These are phyloP conservation scores for Lactifluus pinguis DNA, from an alignment of 768 basidiomycete genomes.

Conservation along the genomic window DNA sequence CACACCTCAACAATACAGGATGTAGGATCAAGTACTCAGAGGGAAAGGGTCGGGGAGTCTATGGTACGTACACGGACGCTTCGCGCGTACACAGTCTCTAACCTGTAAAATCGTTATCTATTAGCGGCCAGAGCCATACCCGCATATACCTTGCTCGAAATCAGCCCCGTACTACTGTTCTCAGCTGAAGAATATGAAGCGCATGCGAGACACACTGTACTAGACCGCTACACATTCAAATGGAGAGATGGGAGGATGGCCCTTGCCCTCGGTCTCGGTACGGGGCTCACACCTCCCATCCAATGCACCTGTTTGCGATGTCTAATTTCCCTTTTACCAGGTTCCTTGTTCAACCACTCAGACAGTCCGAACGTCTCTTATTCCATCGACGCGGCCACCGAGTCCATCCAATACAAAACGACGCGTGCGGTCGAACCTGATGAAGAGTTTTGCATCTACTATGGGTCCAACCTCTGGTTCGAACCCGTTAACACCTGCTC, in stretches of 20 bases:
- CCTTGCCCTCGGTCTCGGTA: conserved; percentile 35
- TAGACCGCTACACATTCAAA: conserved; percentile 70
- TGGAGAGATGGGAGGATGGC: conserved; percentile 73
- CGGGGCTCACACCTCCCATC: neutral
- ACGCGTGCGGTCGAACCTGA: conserved; percentile 41
- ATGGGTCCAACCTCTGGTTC: conserved; percentile 63
- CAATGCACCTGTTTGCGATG: neutral
- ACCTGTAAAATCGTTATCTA: neutral
- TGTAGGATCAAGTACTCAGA: conserved; percentile 38
- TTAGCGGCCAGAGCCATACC: conserved; percentile 47
- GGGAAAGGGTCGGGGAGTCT: conserved; percentile 55
- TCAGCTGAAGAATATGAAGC: conserved; percentile 56
- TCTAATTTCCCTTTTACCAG: conserved; percentile 28
- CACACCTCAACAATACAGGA: conserved; percentile 25
- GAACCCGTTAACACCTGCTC: conserved; percentile 29
- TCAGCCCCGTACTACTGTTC: conserved; percentile 79
- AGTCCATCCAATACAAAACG: conserved; percentile 58
- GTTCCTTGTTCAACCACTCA: conserved; percentile 78
- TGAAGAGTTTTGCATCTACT: conserved; percentile 77
- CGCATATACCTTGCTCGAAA: conserved; percentile 62
- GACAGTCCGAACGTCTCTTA: conserved; percentile 62
- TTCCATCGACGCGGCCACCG: conserved; percentile 39
- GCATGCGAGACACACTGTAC: conserved; percentile 52
- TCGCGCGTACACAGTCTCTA: neutral
- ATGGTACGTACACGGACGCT: conserved; percentile 34